Percentiles rank a stretch among this genome's conserved stretches.
These are phyloP conservation scores for Monilinia fructigena DNA, from an alignment of 2,329 filamentous ascomycete genomes.

Conservation along the genomic window DNA sequence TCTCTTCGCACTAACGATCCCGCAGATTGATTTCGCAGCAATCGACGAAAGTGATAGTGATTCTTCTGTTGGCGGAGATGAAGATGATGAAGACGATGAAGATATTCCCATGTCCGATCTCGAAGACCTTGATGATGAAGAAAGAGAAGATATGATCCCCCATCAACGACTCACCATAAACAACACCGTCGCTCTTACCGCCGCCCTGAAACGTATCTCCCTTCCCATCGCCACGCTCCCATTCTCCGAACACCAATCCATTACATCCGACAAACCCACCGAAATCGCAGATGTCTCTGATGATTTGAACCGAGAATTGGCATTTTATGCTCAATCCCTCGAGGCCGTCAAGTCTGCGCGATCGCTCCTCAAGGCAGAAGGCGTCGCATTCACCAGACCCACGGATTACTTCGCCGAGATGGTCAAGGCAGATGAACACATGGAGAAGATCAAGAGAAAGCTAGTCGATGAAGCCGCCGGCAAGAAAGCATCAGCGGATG, in stretches of 20 bases:
- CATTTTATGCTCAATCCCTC: conserved; percentile 88
- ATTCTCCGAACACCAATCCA: conserved; percentile 80
- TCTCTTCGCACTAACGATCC: conserved; percentile 23
- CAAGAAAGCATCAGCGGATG: conserved; percentile 91
- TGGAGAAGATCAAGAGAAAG: conserved; percentile 94
- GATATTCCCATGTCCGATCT: conserved; percentile 89
- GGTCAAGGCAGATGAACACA: conserved; percentile 97
- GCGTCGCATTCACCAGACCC: conserved; percentile 81
- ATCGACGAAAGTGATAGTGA: conserved; percentile 62
- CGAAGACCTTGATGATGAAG: conserved; percentile 72
- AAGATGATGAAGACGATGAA: conserved; percentile 70
- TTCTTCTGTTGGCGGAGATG: conserved; percentile 49
- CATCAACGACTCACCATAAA: conserved; percentile 96
- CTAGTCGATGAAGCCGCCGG: conserved; percentile 85
- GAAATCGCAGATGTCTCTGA: conserved; percentile 82
- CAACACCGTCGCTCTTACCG: conserved; percentile 83
- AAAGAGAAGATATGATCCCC: conserved; percentile 81
- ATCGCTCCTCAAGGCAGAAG: conserved; percentile 73
- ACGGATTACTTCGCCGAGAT: conserved; percentile 98
- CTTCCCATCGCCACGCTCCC: conserved; percentile 66
- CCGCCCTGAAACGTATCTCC: conserved; percentile 76
- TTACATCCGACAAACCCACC: conserved; percentile 67
- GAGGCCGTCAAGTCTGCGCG: conserved; percentile 74
- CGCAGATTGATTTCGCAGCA: conserved; percentile 51
- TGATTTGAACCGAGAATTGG: conserved; percentile 86